Conservation (phyloP, 176 grass and related monocot species). For the Bromus sterilis region DNA sequence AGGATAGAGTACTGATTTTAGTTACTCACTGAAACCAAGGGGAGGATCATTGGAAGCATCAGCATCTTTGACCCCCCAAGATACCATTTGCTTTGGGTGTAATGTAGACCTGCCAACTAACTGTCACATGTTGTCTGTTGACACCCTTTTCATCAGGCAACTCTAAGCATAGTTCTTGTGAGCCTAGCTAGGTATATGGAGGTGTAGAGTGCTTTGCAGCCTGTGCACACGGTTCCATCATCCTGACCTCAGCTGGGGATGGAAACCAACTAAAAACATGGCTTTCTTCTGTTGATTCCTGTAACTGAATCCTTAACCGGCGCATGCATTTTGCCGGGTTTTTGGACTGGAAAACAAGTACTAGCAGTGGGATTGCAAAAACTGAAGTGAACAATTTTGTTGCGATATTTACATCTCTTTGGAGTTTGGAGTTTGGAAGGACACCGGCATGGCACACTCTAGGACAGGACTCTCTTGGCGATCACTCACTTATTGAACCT, state of each 20-base stretch:
- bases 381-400: background rate
- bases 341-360: background rate
- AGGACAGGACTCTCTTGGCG: background rate
- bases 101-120: background rate
- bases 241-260: background rate
- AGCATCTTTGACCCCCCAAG: no score
- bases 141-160: slow-evolving; percentile 9
- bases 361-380: background rate
- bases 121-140: background rate
- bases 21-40: no score
- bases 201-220: background rate
- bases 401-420: slow-evolving; percentile 29
- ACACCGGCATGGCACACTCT: background rate
- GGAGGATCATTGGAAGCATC: no score
- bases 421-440: background rate
- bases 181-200: no score
- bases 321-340: background rate
- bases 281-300: background rate
- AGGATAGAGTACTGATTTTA: no score
- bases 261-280: no score
- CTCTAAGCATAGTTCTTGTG: slow-evolving; percentile 13
- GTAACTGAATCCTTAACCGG: background rate
- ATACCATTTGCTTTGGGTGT: background rate
- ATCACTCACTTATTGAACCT: no score
- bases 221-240: background rate